Evolutionary conservation across 768 basidiomycete species (phyloP), one percentile per base, ranked within the genome.

Genomic region (Tremella mesenterica): DNA sequence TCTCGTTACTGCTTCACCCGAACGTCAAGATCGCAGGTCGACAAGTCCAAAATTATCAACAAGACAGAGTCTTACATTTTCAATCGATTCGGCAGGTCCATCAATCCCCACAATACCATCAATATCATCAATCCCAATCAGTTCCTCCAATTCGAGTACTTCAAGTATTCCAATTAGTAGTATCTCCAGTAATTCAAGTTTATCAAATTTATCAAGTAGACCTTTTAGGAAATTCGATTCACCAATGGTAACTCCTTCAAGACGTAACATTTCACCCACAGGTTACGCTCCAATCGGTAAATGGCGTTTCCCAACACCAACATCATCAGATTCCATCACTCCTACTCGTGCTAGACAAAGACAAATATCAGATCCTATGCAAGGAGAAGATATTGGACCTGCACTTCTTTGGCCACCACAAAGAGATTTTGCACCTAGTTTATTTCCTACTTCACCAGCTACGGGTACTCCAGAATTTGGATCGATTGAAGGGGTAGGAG

Each of bases 31-130:
- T 14, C 29, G 64, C 27, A 26, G 60, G 47, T 54, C 53, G 20
- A 64, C 61, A 9, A 54, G 53, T 9, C 64, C 67, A 5, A 61
- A 57, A 23, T 48, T 65, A 3, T 51, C 56, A 48, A 39, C 54
- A 8, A 33, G 67, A 31, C 95, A 48, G 29, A 53, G 50, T 7
- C 54, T 69, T 20, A 59, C 59, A 16, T 69, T 69, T 28, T 62
- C 60, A 9, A 54, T 63, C 10, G 58, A 60, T 25, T 21, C 47
- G 6, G 66, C 63, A 12, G 63, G 63, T 20, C 66, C 66, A 4
- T 50, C 54, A 1, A 63, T 67, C 38, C n/a, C n/a, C n/a, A n/a
- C n/a, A n/a, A n/a, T n/a, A n/a, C n/a, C n/a, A n/a, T n/a, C n/a
- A n/a, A n/a, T n/a, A n/a, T n/a, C n/a, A n/a, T n/a, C n/a, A n/a